A percentile compares a stretch with the other conserved stretches of the same genome.
Evolutionary conservation across 2,329 filamentous ascomycete species (phyloP).

Genomic region (Beauveria rudraprayagi): DNA sequence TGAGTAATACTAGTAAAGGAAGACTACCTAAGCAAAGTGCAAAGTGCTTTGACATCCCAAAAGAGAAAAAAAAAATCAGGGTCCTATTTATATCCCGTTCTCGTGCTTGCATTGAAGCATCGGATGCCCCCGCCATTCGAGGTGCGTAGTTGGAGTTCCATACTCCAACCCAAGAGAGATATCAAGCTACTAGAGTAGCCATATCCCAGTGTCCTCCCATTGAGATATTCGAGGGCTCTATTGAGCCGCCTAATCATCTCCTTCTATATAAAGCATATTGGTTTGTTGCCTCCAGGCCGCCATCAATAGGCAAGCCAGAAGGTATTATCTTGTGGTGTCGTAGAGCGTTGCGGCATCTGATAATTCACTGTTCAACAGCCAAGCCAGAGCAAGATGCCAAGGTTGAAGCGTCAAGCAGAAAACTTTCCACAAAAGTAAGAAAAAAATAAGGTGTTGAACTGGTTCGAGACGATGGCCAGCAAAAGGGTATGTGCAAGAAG

Average conservation of each 20-base stretch:
- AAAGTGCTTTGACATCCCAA: background rate
- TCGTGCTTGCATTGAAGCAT: background rate
- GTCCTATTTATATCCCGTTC: constrained; percentile 10
- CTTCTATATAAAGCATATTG: constrained; percentile 6
- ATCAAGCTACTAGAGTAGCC: background rate
- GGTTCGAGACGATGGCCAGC: constrained; percentile 10
- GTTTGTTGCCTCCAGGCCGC: background rate
- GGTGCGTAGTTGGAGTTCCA: background rate
- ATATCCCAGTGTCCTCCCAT: background rate
- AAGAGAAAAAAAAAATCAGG: constrained; percentile 8
- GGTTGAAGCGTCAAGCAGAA: constrained; percentile 4
- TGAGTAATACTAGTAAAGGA: background rate
- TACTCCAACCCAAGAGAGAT: background rate
- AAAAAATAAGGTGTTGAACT: constrained; percentile 8
- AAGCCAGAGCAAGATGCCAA: constrained; percentile 6
- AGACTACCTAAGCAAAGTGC: constrained; percentile 9
- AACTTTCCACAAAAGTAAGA: background rate
- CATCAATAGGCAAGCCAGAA: background rate
- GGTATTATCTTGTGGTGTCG: constrained; percentile 5
- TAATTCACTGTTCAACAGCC: constrained; percentile 9
- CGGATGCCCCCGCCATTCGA: constrained; percentile 4
- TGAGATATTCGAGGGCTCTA: background rate
- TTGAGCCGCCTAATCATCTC: background rate
- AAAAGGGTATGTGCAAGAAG: constrained; percentile 12
- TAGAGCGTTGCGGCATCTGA: background rate